Evolutionary conservation across 2,329 filamentous ascomycete species (phyloP).

Genomic region (Aspergillus nomiae): DNA sequence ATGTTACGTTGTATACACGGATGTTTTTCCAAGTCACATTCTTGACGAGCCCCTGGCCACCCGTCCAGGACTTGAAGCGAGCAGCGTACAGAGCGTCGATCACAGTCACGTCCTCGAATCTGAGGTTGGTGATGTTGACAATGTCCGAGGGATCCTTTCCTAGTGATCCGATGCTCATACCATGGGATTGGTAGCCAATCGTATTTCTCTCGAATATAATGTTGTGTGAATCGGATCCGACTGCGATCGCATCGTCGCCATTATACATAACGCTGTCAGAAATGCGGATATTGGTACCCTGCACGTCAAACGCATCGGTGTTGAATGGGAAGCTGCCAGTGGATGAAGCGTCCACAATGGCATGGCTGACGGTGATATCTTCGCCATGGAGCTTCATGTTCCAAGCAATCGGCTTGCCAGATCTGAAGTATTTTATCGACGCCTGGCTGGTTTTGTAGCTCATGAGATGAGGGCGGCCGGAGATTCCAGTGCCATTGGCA

Average conservation of each 20-base stretch:
- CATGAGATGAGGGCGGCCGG: constrained; percentile 45
- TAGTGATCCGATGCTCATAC: constrained; percentile 48
- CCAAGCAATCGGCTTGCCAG: constrained; percentile 49
- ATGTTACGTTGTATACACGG: constrained; percentile 46
- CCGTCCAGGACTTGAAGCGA: constrained; percentile 49
- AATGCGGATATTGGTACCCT: constrained; percentile 31
- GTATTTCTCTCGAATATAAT: constrained; percentile 43
- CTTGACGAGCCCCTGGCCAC: constrained; percentile 45
- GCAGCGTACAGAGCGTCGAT: constrained; percentile 45
- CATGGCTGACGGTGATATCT: constrained; percentile 44
- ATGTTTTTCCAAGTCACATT: constrained; percentile 51
- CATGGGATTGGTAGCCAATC: constrained; percentile 49
- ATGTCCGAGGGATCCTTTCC: constrained; percentile 39
- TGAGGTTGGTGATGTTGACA: constrained; percentile 46
- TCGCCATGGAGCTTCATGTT: constrained; percentile 43
- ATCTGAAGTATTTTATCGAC: constrained; percentile 44
- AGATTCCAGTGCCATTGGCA: constrained; percentile 40
- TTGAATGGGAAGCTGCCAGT: constrained; percentile 47
- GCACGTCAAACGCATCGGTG: constrained; percentile 38
- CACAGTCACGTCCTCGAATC: constrained; percentile 47
- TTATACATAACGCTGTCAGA: constrained; percentile 42
- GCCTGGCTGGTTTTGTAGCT: constrained; percentile 41
- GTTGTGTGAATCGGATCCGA: constrained; percentile 41
- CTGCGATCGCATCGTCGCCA: constrained; percentile 48
- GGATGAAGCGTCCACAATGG: constrained; percentile 44